Base-by-base conservation (phyloP, 2,329 filamentous ascomycete genomes). In the Phoma herbarum region DNA sequence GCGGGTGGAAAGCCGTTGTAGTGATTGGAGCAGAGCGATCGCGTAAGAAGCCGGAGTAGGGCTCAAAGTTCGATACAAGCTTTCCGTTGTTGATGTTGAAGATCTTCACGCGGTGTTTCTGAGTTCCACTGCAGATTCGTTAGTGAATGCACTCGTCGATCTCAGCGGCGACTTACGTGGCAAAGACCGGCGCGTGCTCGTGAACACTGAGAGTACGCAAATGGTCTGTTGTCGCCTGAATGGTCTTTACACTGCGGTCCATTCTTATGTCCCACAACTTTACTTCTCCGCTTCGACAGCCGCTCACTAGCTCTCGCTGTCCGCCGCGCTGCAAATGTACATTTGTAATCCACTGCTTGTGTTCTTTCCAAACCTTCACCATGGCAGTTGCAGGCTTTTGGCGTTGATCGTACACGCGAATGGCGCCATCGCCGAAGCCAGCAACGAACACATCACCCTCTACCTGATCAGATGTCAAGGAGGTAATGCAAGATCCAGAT, bases 311-410 rank as follows among this genome's bases (percentile, higher is more conserved):
- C 77, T 99, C 95, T 58, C 95, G 86, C 77, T 97, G 88, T 2
- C 95, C 95, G 60, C 95, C 95, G 42, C 95, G 90, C 78, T 99
- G 95, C 87, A 99, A 93, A 75, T 98, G 95, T 14, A 97, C 92
- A 66, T 92, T 95, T 70, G 93, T 93, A 76, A 99, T 89, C 95
- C 95, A 99, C 69, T 96, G 92, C 60, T 90, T 88, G 72, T 98
- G 94, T 70, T 97, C 92, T 74, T 96, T 95, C 94, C 95, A 99
- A 67, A 94, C 93, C 78, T 91, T 92, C 54, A 97, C 90, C 93
- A 98, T 97, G 18, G 91, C 90, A 52, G 95, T 92, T 60, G 92
- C 90, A 2, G 93, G 90, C 62, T 89, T 88, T 62, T 91, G 80
- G 12, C 95, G 88, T 64, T 94, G 92, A 76, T 99, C 95, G 74